Base-by-base conservation (phyloP, 306 rosid species). In the Quercus rubra region DNA sequence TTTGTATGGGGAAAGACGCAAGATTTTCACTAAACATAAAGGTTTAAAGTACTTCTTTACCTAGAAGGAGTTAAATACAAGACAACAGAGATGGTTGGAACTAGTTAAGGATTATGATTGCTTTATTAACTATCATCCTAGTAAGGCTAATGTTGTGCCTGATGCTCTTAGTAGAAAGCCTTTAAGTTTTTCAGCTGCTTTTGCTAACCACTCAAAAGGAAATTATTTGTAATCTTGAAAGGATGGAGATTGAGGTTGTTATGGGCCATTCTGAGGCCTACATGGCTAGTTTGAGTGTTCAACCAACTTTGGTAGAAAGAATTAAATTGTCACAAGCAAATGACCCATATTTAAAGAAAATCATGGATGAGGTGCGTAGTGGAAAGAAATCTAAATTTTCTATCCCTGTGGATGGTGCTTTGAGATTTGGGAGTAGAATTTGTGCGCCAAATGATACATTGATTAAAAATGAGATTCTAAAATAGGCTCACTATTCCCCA, bases 151-250 rank as follows among this genome's bases (percentile, higher is more conserved):
- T 59, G 38, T 74, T 11, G 69, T 74, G 3, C 55, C 33, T 1
- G 78, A 58, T 11, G 70, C 70, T 0, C 51, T 74, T 0, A 59
- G 41, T n/a, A 35, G 57, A 28, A 58, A 74, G 19, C 4, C 12
- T 0, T 5, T 1, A 0, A 17, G 33, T 5, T 17, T n/a, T 2
- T 31, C 15, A 0, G 3, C 31, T 5, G 1, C 18, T 23, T 5
- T 18, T 2, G 28, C 10, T 2, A 19, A 12, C 21, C 11, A 0
- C 11, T 74, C 23, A 38, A 28, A 69, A 38, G 15, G 5, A 25
- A 2, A 25, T 73, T 2, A 3, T 51, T 9, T 0, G 4, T 13
- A 43, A 51, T 17, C 2, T 27, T 4, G 41, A 20, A 4, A 3
- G 10, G 13, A 7, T 54, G 18, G 11, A 27, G 1, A 20, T 28